These are phyloP conservation scores for Blastomyces gilchristii DNA, from an alignment of 2,329 filamentous ascomycete genomes.

Conservation along the genomic window DNA sequence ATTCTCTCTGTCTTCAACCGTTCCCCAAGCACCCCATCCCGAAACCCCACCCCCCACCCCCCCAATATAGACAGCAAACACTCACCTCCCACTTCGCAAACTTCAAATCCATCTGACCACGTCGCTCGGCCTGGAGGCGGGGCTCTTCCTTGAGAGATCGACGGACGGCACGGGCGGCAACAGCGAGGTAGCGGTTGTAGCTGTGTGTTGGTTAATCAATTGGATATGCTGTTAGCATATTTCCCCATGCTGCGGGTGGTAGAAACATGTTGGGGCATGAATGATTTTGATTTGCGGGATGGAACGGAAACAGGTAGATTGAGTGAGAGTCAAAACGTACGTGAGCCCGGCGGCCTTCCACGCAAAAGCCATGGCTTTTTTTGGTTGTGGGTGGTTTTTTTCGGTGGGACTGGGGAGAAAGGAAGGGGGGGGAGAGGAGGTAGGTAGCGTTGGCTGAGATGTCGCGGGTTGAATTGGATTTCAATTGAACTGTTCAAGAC, in stretches of 20 bases:
- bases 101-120: constrained; percentile 78
- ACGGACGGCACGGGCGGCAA: constrained; percentile 90
- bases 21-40: too few relatives aligned
- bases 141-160: constrained; percentile 94
- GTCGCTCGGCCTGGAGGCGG: constrained; percentile 75
- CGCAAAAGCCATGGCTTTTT: constrained; percentile 78
- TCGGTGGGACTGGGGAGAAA: constrained; percentile 7
- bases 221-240: not conserved
- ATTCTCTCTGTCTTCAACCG: too few relatives aligned
- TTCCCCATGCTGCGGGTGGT: not conserved
- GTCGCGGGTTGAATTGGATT: not conserved
- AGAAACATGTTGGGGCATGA: not conserved
- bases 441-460: not conserved
- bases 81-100: constrained; percentile 95
- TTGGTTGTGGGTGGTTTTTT: constrained; percentile 18
- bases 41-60: not conserved
- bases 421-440: not conserved
- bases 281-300: not conserved
- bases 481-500: not conserved
- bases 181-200: constrained; percentile 99
- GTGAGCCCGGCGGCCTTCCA: constrained; percentile 97
- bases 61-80: constrained; percentile 20
- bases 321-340: constrained; percentile 47
- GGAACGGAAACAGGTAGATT: not conserved
- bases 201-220: constrained; percentile 41